Evolutionary conservation across 2,329 filamentous ascomycete species (phyloP), one percentile per base, ranked within the genome.

Genomic region (Trichoderma hamatum): DNA sequence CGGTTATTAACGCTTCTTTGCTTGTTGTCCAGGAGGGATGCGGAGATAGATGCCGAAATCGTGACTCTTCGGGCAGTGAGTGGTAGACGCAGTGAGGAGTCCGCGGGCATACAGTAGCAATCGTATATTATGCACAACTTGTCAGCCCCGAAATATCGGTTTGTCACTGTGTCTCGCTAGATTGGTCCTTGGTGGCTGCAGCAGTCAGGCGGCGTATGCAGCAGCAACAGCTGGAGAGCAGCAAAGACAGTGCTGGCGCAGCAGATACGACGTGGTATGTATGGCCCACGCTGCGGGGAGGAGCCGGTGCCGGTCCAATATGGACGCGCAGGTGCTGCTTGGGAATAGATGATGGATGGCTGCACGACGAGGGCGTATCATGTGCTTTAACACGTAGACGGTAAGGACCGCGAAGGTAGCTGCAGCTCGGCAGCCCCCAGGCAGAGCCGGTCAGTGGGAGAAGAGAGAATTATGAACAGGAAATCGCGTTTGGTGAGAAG

Each of bases 221-320:
- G 39, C 36, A 58, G 36, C n/a, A 56, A 58, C 58, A 34, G 51
- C 52, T 7, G 46, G 58, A 32, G 39, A 51, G 58, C 49, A 54
- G 65, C 30, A 67, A 28, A 52, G 63, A 52, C 64, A 46, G 65
- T 51, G 30, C 60, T 28, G 69, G 49, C 24, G 49, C 24, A 54
- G 49, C n/a, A 49, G 46, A 49, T 21, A 49, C 46, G n/a, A 49
- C 46, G 9, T 24, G 46, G n/a, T 54, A 52, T 59, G 58, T 52
- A 68, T 30, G 52, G 65, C 39, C 69, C 69, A 59, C 58, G 69
- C 51, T 64, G 65, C 65, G 65, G 69, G 69, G 64, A 70, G 69
- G 64, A 70, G 69, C 24, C 39, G 52, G 51, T 61, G 49, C 58
- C 51, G 39, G 58, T 58, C 69, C 58, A 64, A 58, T 70, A 39